Base-by-base conservation (phyloP, 371 early-diverging fungal genomes). In the Mucor piriformis region DNA sequence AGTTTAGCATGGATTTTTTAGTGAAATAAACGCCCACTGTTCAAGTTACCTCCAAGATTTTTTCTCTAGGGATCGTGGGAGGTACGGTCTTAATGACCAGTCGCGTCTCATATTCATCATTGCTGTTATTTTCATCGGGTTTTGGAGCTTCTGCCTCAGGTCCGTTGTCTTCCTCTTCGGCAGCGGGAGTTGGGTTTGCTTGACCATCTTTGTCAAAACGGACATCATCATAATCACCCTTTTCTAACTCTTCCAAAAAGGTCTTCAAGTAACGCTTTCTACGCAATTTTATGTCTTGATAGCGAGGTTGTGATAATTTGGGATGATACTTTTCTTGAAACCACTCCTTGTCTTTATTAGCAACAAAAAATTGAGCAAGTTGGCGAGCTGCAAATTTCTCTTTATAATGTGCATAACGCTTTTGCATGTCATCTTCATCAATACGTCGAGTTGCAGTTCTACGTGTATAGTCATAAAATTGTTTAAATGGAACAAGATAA, bases 311-410 rank as follows among this genome's bases (percentile, higher is more conserved):
- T 11, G 88, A 81, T 5, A 75, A 65, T 16, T 73, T 83, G 1
- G 95, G 93, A 64, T 95, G 92, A 65, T 95, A 96, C 66, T 92
- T 91, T 72, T 95, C 95, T 33, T 82, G 71, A 73, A 95, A 96
- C 97, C 97, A 96, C 52, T 94, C 94, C 35, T 89, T 88, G 6
- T 88, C 84, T 59, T 90, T 91, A 73, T 95, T 92, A 23, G 76
- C 78, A 1, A 76, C 79, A 67, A 90, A 94, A 68, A 95, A 95
- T 24, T 79, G 77, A 43, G 81, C 72, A 47, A 89, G 72, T 44
- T 89, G 87, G 32, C 85, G 85, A 48, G 82, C 76, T 18, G 79
- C 79, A 52, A 85, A 88, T 32, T 88, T 84, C 54, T 93, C 92
- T 57, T 88, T 88, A 70, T 96, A 96, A 29, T 81, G 80, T 42